Conservation (phyloP, 345 rosid genomes). For the Pugionium cornutum region DNA sequence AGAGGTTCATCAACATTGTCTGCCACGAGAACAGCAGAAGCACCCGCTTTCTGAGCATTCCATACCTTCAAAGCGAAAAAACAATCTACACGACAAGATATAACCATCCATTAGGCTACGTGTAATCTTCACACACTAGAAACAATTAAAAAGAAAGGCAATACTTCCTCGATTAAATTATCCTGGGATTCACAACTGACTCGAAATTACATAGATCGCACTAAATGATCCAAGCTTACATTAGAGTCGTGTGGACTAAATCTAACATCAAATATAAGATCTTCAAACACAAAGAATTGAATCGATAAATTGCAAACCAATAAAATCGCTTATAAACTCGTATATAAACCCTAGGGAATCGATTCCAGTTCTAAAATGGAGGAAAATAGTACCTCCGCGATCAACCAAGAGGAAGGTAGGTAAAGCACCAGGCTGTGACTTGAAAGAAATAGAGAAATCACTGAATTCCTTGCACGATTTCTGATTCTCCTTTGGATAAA, state of each 20-base stretch:
- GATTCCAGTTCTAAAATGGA: background rate
- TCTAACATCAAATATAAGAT: background rate
- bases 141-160: background rate
- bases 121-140: background rate
- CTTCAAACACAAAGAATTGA: constrained; percentile 6
- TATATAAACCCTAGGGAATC: background rate
- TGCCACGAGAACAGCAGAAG: constrained; percentile 94
- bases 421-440: constrained; percentile 77
- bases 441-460: constrained; percentile 61
- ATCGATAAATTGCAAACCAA: constrained; percentile 4
- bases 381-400: constrained; percentile 75
- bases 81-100: constrained; percentile 58
- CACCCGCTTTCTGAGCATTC: constrained; percentile 97
- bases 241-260: background rate
- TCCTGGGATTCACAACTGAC: no score
- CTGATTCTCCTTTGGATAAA: constrained; percentile 68
- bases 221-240: background rate
- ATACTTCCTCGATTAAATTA: constrained; percentile 5
- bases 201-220: background rate
- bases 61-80: constrained; percentile 92
- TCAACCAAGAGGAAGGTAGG: constrained; percentile 81
- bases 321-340: background rate
- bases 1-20: constrained; percentile 80
- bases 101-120: constrained; percentile 7
- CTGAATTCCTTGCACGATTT: constrained; percentile 74